Base-by-base conservation (phyloP, 139 green algal genomes). In the Protoeuglena noctilucae region DNA sequence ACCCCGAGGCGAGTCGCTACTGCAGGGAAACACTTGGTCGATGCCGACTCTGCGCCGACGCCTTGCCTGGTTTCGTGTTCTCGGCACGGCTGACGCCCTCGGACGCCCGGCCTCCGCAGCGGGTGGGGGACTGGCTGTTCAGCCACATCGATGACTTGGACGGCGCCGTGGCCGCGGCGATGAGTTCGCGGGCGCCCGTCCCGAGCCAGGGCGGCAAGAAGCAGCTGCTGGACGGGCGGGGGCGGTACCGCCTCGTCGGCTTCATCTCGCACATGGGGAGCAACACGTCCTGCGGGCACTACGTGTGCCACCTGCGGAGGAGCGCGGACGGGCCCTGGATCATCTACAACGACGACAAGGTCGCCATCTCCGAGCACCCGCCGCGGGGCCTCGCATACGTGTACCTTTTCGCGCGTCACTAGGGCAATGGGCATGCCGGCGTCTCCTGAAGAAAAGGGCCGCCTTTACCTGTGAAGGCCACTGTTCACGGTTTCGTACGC, bases 291-390 rank as follows among this genome's bases (percentile, higher is more conserved):
- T 93, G 81, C 50, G 91, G 91, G 21, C 91, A 99, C 65, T 99
- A 99, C 67, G 91, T 99, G 34, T 73, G 57, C 28, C 91, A 99
- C 66, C 69, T 95, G 22, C 34, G 34, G 34, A 7, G 34, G 34
- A 43, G 12, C 34, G 34, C 34, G 34, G 64, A 63, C 30, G 76
- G 72, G 24, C 68, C 67, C 18, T 99, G 91, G 91, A 73, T 81
- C 29, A 82, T 97, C 28, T 96, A 86, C 80, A 97, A 99, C 65
- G 91, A 99, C 57, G 81, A 93, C 48, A 99, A 97, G 72, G 91
- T 99, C 51, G 88, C 89, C 0, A 57, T 80, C 21, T 85, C 64
- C 25, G 72, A 79, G 57, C 57, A 85, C 16, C 81, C 83, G 3
- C 90, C 89, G 1, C 64, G 60, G 22, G 84, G 87, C 50, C 71